Percentiles rank a stretch among this genome's conserved stretches.
Conservation (phyloP, 768 basidiomycete species). For the Cyathus striatus region DNA sequence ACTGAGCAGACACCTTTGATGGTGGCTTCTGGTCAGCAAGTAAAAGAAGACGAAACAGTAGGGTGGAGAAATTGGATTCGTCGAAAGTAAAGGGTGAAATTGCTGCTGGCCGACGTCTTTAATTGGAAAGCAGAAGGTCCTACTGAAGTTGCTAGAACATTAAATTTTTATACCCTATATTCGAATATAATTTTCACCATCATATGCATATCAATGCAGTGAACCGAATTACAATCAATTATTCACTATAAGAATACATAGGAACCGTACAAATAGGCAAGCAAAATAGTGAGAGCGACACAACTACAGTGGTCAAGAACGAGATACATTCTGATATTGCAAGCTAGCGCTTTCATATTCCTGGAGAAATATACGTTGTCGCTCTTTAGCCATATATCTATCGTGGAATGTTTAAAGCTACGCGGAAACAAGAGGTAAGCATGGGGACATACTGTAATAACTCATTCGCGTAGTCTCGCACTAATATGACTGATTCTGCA, state of each 20-base stretch:
- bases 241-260: not conserved
- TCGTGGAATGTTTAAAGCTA: not conserved
- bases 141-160: too few species aligned
- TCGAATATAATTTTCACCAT: not conserved
- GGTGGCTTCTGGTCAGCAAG: not conserved
- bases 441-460: conserved; percentile 57
- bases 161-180: not conserved
- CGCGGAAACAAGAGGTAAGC: conserved; percentile 1
- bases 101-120: not conserved
- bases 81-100: too few species aligned
- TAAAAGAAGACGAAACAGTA: not conserved
- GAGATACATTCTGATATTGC: conserved; percentile 79
- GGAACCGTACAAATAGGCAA: conserved; percentile 17
- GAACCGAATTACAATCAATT: not conserved
- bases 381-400: conserved; percentile 79
- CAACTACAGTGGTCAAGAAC: conserved; percentile 41
- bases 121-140: too few species aligned
- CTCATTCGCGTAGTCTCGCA: conserved; percentile 89
- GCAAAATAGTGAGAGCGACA: not conserved
- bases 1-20: conserved; percentile 11
- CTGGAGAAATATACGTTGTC: conserved; percentile 64
- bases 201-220: not conserved
- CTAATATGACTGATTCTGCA: conserved; percentile 72
- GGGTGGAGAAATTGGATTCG: not conserved
- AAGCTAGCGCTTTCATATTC: conserved; percentile 77